These are phyloP conservation scores for Theobroma grandiflorum DNA, from an alignment of 441 rosid genomes.

Conservation along the genomic window DNA sequence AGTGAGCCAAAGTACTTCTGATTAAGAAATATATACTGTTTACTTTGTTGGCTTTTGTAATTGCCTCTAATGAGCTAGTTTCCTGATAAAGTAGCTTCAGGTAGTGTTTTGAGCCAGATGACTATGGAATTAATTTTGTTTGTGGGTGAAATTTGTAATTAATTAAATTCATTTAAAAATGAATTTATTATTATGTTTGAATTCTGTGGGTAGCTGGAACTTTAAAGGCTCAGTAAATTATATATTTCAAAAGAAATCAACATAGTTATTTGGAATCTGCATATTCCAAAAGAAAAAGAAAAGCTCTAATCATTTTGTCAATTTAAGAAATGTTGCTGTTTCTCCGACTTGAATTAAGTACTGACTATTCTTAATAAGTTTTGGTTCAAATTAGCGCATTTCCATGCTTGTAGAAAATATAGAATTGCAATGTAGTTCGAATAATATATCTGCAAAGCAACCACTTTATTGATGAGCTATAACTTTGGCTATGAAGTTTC, in stretches of 20 bases:
- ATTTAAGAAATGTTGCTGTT: too few species aligned
- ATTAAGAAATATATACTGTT: neutral
- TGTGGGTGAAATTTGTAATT: neutral
- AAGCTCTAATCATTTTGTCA: too few species aligned
- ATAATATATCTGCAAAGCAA: neutral
- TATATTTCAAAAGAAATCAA: constrained; percentile 4
- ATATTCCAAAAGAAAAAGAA: neutral
- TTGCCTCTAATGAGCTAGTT: neutral
- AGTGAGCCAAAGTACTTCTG: neutral
- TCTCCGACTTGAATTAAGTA: too few species aligned
- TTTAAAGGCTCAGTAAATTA: neutral
- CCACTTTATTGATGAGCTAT: neutral
- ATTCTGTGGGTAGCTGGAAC: neutral
- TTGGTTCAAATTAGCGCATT: neutral
- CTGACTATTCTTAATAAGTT: too few species aligned
- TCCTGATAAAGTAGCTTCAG: constrained; percentile 7
- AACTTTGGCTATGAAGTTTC: neutral
- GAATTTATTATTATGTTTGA: neutral
- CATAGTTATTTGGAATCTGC: neutral
- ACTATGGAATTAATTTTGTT: too few species aligned
- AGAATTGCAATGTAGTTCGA: neutral
- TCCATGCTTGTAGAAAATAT: neutral
- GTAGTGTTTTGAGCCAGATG: neutral
- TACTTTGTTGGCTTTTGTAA: neutral
- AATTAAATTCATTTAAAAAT: neutral